Percentiles rank a stretch among this genome's conserved stretches.
Conservation (phyloP, 129 eudicot species). For the Lactuca saligna region DNA sequence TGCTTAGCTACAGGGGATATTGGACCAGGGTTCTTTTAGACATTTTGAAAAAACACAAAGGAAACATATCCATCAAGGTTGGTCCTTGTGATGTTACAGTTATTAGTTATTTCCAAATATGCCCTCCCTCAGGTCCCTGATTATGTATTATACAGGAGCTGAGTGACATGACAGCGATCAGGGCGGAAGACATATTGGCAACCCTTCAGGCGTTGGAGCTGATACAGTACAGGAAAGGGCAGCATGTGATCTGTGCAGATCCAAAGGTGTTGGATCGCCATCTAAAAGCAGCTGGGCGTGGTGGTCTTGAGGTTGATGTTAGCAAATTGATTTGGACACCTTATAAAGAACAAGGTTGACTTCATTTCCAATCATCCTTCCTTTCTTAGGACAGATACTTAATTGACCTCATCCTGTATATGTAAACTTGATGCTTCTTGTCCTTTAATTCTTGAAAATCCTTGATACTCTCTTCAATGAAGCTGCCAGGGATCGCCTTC, state of each 20-base stretch:
- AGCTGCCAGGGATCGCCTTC: no score
- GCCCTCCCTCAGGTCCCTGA: no score
- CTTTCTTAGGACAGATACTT: background rate
- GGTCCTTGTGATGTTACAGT: background rate
- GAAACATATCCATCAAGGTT: slow-evolving; percentile 95
- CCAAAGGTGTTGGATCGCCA: slow-evolving; percentile 95
- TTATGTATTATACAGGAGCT: slow-evolving; percentile 54
- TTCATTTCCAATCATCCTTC: no score
- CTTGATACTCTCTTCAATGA: no score
- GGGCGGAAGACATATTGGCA: slow-evolving; percentile 77
- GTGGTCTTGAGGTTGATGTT: slow-evolving; percentile 89
- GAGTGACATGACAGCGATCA: slow-evolving; percentile 97
- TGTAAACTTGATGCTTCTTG: slow-evolving; percentile 5
- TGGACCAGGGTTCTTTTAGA: slow-evolving; percentile 97
- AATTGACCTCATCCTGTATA: background rate
- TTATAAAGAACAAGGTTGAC: slow-evolving; percentile 78
- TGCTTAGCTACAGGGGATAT: slow-evolving; percentile 93
- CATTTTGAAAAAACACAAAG: slow-evolving; percentile 94
- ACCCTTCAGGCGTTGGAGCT: slow-evolving; percentile 85
- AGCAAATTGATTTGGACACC: slow-evolving; percentile 98
- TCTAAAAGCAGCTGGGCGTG: slow-evolving; percentile 92
- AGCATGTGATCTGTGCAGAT: slow-evolving; percentile 94
- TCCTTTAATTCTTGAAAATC: background rate
- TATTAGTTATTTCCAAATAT: background rate
- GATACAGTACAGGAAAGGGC: slow-evolving; percentile 94